Evolutionary conservation across 2,329 filamentous ascomycete species (phyloP).

Genomic region (Gliomastix tumulicola): DNA sequence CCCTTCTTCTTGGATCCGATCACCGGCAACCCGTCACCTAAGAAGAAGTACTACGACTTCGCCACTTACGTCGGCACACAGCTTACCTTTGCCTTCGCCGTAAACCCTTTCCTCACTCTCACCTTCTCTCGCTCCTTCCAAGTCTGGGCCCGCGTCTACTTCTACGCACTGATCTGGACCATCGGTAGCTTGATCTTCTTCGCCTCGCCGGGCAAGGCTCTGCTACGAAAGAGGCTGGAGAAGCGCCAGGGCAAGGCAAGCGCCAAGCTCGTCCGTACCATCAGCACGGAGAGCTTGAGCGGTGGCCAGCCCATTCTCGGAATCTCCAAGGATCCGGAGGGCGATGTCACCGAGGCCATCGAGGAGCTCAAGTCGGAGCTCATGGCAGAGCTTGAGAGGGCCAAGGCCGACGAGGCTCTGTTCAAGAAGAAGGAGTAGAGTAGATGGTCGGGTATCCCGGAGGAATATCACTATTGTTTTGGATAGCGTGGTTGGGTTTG

Average conservation of each 20-base stretch:
- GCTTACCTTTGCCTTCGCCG: slow-evolving; percentile 74
- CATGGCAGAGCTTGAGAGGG: slow-evolving; percentile 31
- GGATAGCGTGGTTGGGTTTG: neutral
- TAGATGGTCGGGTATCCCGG: neutral
- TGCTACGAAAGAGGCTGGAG: slow-evolving; percentile 52
- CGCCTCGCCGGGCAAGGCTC: slow-evolving; percentile 64
- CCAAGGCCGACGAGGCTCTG: slow-evolving; percentile 49
- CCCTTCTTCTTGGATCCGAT: slow-evolving; percentile 86
- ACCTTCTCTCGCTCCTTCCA: slow-evolving; percentile 61
- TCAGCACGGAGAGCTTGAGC: slow-evolving; percentile 51
- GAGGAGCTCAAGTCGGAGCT: slow-evolving; percentile 69
- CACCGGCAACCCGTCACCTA: slow-evolving; percentile 58
- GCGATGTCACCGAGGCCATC: slow-evolving; percentile 72
- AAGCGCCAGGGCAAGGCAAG: slow-evolving; percentile 41
- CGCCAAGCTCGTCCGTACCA: slow-evolving; percentile 36
- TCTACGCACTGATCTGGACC: slow-evolving; percentile 71
- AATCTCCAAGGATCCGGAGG: slow-evolving; percentile 67
- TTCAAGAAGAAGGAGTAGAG: slow-evolving; percentile 18
- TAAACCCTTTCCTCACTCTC: slow-evolving; percentile 80
- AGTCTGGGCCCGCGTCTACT: slow-evolving; percentile 84
- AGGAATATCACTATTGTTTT: too few species aligned
- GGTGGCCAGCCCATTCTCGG: slow-evolving; percentile 63
- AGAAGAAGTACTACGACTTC: slow-evolving; percentile 83
- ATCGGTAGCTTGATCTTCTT: slow-evolving; percentile 65
- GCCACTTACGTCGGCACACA: slow-evolving; percentile 72